These are phyloP conservation scores for Amanita exitialis DNA, from an alignment of 768 basidiomycete species.

Conservation along the genomic window DNA sequence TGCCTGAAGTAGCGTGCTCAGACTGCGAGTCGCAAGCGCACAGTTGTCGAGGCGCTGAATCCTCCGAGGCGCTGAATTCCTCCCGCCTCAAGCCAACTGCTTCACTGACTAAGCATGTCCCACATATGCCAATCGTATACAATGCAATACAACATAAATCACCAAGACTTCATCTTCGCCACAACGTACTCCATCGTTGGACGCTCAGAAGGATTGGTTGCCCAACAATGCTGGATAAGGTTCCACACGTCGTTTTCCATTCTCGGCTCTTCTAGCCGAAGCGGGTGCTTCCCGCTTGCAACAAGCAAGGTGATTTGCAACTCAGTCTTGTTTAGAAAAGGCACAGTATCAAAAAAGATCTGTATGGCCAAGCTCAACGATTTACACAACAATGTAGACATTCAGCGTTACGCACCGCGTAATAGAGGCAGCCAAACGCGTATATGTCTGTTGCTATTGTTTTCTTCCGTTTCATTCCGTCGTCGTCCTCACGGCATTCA, in stretches of 20 bases:
- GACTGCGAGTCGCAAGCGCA: too few relatives aligned
- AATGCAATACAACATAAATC: too few relatives aligned
- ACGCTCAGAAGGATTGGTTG: neutral
- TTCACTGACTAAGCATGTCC: too few relatives aligned
- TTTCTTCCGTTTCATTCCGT: neutral
- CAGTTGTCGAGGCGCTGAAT: too few relatives aligned
- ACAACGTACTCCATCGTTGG: neutral
- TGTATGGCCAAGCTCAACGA: neutral
- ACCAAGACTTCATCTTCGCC: too few relatives aligned
- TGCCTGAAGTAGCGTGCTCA: too few relatives aligned
- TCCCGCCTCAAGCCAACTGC: too few relatives aligned
- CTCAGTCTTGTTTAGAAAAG: neutral
- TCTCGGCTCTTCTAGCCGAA: neutral
- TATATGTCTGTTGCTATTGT: constrained; percentile 1
- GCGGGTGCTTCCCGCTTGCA: neutral
- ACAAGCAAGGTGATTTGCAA: neutral
- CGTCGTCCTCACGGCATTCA: neutral
- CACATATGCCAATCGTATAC: too few relatives aligned
- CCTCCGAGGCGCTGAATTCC: too few relatives aligned
- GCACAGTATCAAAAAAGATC: neutral
- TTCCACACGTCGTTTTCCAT: neutral
- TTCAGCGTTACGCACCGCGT: neutral
- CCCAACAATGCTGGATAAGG: neutral
- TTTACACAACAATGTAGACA: neutral
- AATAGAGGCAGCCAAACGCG: constrained; percentile 2